Conservation (phyloP, 2,329 filamentous ascomycete genomes). For the Sclerotinia glacialis region DNA sequence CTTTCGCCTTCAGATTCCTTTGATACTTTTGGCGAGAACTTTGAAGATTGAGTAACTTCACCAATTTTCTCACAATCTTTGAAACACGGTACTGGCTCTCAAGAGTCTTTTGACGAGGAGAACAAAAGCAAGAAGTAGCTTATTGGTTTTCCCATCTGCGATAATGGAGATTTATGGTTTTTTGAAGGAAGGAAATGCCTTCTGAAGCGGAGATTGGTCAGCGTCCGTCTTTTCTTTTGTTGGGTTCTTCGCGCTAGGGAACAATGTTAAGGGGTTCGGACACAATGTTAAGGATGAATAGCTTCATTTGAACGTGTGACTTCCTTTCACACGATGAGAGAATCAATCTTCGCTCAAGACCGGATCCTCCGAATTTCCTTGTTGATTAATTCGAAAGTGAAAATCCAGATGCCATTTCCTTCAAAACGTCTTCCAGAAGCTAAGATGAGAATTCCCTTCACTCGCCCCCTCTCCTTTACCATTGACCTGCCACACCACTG, state of each 20-base stretch:
- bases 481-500: not conserved
- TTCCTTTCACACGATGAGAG: not conserved
- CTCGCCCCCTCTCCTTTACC: not conserved
- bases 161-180: not conserved
- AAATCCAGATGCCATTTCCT: not conserved
- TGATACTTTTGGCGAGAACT: not conserved
- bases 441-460: not conserved
- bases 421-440: not conserved
- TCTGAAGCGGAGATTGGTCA: not conserved
- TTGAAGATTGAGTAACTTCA: not conserved
- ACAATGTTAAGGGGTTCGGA: not conserved
- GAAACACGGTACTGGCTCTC: too few relatives aligned
- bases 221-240: not conserved
- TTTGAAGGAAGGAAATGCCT: not conserved
- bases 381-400: not conserved
- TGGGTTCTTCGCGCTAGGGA: not conserved
- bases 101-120: not conserved
- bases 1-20: not conserved
- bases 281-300: slow-evolving; percentile 5
- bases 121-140: not conserved
- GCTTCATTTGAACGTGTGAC: not conserved
- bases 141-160: not conserved
- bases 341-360: not conserved
- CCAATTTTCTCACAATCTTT: not conserved
- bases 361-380: slow-evolving; percentile 4